These are phyloP conservation scores for Chaetoceros tenuissimus DNA, from an alignment of 108 stramenopile species.

Conservation along the genomic window DNA sequence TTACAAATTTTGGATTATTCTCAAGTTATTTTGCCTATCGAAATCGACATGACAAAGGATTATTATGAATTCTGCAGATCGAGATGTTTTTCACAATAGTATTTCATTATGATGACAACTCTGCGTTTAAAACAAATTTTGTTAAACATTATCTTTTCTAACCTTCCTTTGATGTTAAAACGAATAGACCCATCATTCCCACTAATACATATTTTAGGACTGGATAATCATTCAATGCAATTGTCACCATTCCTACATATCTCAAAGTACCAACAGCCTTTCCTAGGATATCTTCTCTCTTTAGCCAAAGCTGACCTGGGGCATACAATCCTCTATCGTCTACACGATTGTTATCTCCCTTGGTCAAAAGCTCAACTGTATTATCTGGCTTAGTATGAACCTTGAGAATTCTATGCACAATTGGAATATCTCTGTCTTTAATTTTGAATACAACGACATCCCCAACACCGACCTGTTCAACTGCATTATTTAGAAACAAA, in stretches of 20 bases:
- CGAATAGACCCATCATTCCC: constrained; percentile 98
- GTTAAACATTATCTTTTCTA: constrained; percentile 14
- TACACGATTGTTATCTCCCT: constrained; percentile 99
- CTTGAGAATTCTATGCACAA: constrained; percentile 98
- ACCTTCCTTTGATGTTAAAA: constrained; percentile 96
- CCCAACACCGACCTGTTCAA: constrained; percentile 87
- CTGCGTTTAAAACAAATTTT: too few relatives aligned
- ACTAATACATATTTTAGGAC: constrained; percentile 96
- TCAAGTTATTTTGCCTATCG: too few relatives aligned
- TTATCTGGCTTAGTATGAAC: constrained; percentile 86
- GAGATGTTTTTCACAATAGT: too few relatives aligned
- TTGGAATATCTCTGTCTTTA: constrained; percentile 99
- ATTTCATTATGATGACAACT: too few relatives aligned
- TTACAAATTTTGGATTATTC: too few relatives aligned
- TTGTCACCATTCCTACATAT: constrained; percentile 99
- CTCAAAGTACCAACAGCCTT: constrained; percentile 91
- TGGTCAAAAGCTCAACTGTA: constrained; percentile 91
- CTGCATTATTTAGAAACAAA: constrained; percentile 95
- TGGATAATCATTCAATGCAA: constrained; percentile 99
- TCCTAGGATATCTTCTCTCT: constrained; percentile 96
- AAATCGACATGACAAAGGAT: too few relatives aligned
- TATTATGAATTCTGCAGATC: too few relatives aligned
- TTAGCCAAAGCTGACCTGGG: constrained; percentile 97
- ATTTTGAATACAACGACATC: constrained; percentile 99
- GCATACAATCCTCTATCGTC: constrained; percentile 99